Evolutionary conservation across 345 rosid genomes (phyloP).

Genomic region (Eucalyptus victrix): DNA sequence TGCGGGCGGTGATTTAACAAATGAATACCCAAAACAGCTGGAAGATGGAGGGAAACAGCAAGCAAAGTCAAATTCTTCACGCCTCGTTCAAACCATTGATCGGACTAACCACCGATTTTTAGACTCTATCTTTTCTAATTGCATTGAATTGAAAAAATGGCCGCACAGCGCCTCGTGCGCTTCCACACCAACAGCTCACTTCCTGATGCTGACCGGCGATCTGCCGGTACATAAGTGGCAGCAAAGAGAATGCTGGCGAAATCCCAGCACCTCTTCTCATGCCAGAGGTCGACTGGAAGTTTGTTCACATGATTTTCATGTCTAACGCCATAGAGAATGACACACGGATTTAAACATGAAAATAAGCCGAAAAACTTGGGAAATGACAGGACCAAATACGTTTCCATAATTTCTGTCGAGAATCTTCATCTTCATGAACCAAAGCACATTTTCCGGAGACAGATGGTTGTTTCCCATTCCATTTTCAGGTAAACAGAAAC

Average conservation of each 20-base stretch:
- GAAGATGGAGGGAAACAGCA: background rate
- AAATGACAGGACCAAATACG: background rate
- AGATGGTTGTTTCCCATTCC: background rate
- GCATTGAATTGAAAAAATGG: background rate
- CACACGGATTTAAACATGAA: background rate
- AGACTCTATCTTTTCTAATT: no score
- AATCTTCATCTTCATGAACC: background rate
- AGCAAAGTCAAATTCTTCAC: background rate
- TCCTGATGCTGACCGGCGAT: background rate
- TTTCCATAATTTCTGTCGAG: background rate
- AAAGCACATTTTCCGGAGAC: background rate
- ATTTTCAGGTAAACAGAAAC: background rate
- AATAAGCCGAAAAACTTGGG: background rate
- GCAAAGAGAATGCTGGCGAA: background rate
- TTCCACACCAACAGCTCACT: background rate
- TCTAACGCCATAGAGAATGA: background rate
- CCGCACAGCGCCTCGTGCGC: background rate
- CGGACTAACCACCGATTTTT: background rate
- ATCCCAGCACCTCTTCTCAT: background rate
- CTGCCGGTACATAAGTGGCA: background rate
- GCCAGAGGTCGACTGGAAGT: background rate
- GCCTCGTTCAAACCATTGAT: background rate
- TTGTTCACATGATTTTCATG: background rate
- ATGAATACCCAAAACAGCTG: background rate
- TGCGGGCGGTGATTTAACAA: background rate